phyloP scores from a whole-genome alignment of 192 early-diverging fungal species.

The Kappamyces sp. region DNA sequence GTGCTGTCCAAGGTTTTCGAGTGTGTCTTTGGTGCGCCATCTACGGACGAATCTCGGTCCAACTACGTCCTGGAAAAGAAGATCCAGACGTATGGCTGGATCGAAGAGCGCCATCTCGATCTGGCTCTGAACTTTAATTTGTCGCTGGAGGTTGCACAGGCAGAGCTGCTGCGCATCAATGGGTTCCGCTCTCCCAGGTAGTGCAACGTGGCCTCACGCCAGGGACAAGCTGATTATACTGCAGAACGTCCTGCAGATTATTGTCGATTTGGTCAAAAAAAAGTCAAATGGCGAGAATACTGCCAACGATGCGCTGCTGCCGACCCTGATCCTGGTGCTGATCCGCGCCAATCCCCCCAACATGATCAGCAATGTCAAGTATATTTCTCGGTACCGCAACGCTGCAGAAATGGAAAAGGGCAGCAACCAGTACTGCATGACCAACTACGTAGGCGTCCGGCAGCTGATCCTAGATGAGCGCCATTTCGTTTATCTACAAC shows the following conservation, averaged over 20 bases:
- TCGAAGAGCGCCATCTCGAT: conserved; percentile 48
- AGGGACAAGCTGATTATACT: conserved; percentile 13
- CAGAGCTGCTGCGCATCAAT: conserved; percentile 39
- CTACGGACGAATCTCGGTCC: conserved; percentile 40
- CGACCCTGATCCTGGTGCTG: conserved; percentile 40
- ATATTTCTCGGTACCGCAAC: conserved; percentile 45
- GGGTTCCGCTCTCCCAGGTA: conserved; percentile 41
- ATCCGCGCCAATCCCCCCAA: conserved; percentile 45
- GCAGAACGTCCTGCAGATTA: conserved; percentile 14
- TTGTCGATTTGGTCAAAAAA: conserved; percentile 34
- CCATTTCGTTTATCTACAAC: conserved; percentile 52
- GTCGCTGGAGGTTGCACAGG: conserved; percentile 38
- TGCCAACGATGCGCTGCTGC: conserved; percentile 43
- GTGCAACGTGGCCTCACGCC: too few relatives aligned
- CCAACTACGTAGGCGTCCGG: conserved; percentile 29
- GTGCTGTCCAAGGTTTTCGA: conserved; percentile 45
- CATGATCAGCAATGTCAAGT: conserved; percentile 50
- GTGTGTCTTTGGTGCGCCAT: conserved; percentile 34
- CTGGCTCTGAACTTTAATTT: conserved; percentile 36
- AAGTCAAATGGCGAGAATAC: conserved; percentile 22
- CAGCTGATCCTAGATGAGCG: conserved; percentile 38
- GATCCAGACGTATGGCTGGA: conserved; percentile 39
- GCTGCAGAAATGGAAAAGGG: conserved; percentile 40
- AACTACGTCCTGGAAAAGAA: conserved; percentile 31
- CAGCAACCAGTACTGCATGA: conserved; percentile 41